Evolutionary conservation across 2,329 filamentous ascomycete species (phyloP).

Genomic region (Pseudopyricularia cyperi): DNA sequence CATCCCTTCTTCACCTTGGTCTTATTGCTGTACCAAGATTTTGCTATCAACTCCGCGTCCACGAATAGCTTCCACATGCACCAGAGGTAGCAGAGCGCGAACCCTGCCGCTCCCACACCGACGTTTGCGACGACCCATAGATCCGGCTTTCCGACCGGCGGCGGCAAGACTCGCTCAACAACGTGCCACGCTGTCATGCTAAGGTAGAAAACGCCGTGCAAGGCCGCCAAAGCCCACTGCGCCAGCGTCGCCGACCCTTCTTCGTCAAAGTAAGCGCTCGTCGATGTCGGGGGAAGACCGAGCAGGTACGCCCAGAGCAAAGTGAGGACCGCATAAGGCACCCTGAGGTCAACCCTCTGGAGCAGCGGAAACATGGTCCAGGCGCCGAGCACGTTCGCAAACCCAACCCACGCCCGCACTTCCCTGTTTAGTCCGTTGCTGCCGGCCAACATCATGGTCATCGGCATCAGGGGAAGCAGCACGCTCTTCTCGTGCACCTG

Average conservation of each 20-base stretch:
- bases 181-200: slow-evolving; percentile 74
- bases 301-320: slow-evolving; percentile 86
- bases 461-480: slow-evolving; percentile 79
- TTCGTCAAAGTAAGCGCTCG: slow-evolving; percentile 52
- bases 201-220: slow-evolving; percentile 67
- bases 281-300: slow-evolving; percentile 67
- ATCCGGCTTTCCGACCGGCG: slow-evolving; percentile 72
- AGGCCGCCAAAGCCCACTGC: slow-evolving; percentile 46
- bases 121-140: slow-evolving; percentile 91
- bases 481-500: slow-evolving; percentile 99
- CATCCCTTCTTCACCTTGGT: slow-evolving; percentile 19
- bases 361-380: slow-evolving; percentile 95
- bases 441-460: slow-evolving; percentile 75
- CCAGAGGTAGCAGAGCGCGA: slow-evolving; percentile 83
- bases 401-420: slow-evolving; percentile 83
- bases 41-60: slow-evolving; percentile 41
- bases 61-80: slow-evolving; percentile 58
- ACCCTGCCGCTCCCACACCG: slow-evolving; percentile 71
- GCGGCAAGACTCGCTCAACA: slow-evolving; percentile 51
- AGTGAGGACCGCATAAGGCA: slow-evolving; percentile 77
- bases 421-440: slow-evolving; percentile 65
- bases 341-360: slow-evolving; percentile 65
- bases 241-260: slow-evolving; percentile 26
- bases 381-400: slow-evolving; percentile 75
- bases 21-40: slow-evolving; percentile 13